Percentiles rank a stretch among this genome's conserved stretches.
Conservation (phyloP, 2,329 filamentous ascomycete genomes). For the Ophiosphaerella narmari region DNA sequence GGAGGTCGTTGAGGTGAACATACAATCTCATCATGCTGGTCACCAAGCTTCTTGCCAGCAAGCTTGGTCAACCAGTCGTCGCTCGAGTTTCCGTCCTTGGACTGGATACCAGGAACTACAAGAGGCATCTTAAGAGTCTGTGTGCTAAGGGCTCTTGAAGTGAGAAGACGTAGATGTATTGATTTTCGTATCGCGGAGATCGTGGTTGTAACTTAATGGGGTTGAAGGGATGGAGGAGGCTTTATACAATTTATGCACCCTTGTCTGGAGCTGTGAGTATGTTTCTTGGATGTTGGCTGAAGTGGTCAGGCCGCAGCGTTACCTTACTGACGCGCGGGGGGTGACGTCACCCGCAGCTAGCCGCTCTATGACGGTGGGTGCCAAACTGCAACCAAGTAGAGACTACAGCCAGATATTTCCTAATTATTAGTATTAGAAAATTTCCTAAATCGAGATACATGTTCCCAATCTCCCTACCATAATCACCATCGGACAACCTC, state of each 20-base stretch:
- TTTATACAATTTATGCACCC: conserved; percentile 19
- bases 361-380: conserved; percentile 13
- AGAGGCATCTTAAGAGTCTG: conserved; percentile 51
- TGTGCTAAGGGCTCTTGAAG: conserved; percentile 7
- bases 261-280: conserved; percentile 5
- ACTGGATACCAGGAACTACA: conserved; percentile 54
- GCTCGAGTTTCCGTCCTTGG: conserved; percentile 35
- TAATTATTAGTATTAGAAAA: too few relatives aligned
- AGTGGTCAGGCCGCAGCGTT: conserved; percentile 18
- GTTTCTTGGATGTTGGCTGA: conserved; percentile 20
- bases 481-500: neutral
- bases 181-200: neutral
- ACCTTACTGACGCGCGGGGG: conserved; percentile 9
- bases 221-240: neutral
- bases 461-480: too few relatives aligned
- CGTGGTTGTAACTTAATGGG: neutral
- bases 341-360: conserved; percentile 29
- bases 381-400: too few relatives aligned
- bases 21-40: conserved; percentile 52
- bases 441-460: too few relatives aligned
- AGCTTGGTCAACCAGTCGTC: conserved; percentile 55
- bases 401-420: too few relatives aligned
- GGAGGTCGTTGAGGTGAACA: conserved; percentile 5
- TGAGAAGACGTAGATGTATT: conserved; percentile 1
- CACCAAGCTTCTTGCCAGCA: conserved; percentile 58